Percentiles rank a stretch among this genome's conserved stretches.
phyloP scores from a whole-genome alignment of 2,329 filamentous ascomycete genomes.

The Escovopsis weberi region DNA sequence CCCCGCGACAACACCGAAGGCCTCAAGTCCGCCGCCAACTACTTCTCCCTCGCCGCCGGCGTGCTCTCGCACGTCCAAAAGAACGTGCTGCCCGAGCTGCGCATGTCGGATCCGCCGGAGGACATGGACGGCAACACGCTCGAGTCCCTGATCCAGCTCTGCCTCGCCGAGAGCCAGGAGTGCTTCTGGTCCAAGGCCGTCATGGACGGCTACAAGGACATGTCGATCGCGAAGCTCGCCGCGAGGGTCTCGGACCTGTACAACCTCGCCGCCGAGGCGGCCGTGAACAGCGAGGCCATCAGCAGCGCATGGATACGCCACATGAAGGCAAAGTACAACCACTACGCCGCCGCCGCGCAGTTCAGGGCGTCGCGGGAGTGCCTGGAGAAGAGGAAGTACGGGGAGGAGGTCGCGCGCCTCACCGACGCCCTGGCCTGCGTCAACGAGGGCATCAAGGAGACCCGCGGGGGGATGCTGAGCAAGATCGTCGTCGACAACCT shows the following conservation, averaged over 20 bases:
- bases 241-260: slow-evolving; percentile 86
- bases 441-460: slow-evolving; percentile 74
- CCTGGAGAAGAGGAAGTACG: slow-evolving; percentile 85
- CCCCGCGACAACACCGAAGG: slow-evolving; percentile 69
- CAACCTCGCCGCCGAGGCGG: slow-evolving; percentile 66
- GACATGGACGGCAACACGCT: slow-evolving; percentile 89
- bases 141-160: slow-evolving; percentile 66
- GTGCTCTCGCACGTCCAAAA: slow-evolving; percentile 66
- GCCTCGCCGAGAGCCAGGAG: slow-evolving; percentile 88
- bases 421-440: slow-evolving; percentile 71
- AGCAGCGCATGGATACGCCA: slow-evolving; percentile 97
- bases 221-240: slow-evolving; percentile 79
- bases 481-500: slow-evolving; percentile 71
- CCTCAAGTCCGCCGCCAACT: slow-evolving; percentile 75
- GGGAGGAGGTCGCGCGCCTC: slow-evolving; percentile 82
- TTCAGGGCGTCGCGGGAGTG: slow-evolving; percentile 84
- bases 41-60: slow-evolving; percentile 78
- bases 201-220: slow-evolving; percentile 85
- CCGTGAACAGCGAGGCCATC: slow-evolving; percentile 76
- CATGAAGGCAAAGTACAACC: slow-evolving; percentile 91
- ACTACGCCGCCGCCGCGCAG: slow-evolving; percentile 91
- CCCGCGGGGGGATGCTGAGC: slow-evolving; percentile 57
- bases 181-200: slow-evolving; percentile 98
- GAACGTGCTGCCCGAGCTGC: slow-evolving; percentile 66
- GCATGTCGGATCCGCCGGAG: slow-evolving; percentile 69